Evolutionary conservation across 164 flowering plant genomes (phyloP), one percentile per base, ranked within the genome.

Genomic region (Nelumbo lutea): DNA sequence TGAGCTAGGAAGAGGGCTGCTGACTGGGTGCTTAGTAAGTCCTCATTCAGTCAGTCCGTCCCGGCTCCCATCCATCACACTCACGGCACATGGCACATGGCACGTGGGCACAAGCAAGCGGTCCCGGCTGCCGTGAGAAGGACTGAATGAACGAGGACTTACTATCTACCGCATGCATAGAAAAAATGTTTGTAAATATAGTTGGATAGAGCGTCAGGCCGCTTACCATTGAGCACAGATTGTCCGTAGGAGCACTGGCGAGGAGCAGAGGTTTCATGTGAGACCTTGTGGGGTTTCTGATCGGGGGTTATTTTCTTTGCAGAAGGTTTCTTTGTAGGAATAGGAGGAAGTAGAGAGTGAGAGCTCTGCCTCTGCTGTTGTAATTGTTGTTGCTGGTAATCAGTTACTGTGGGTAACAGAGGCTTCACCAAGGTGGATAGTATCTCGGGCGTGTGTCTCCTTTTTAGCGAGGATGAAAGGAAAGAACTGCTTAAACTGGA

Each of bases 361-460:
- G 96, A 88, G 69, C 96, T 92, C 4, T 75, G 88, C 39, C 87
- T 80, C n/a, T 83, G 79, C 60, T 78, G 76, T 42, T 73, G 66
- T 44, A 46, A 71, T 1, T 72, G 82, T 40, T 68, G 75, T 15
- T 66, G 77, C 14, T 72, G 75, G 58, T 83, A 86, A 70, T 80
- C 86, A 48, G 66, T 78, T 56, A 52, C 61, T 38, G 84, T 56
- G 3, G 83, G 83, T 38, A 92, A 67, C 57, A 93, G 72, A 68
- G 99, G 98, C 74, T 87, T 84, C 48, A 66, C 64, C 70, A 84
- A 70, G 52, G 78, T 61, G 6, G 89, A 69, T 2, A 91, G 71
- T n/a, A 82, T 45, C 55, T 96, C 99, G 2, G 97, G 93, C 5
- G 98, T 88, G 73, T 93, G 92, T 67, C 93, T 85, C 71, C 93